Evolutionary conservation across 192 early-diverging fungal genomes (phyloP).

Genomic region (Thoreauomyces humboldtii): DNA sequence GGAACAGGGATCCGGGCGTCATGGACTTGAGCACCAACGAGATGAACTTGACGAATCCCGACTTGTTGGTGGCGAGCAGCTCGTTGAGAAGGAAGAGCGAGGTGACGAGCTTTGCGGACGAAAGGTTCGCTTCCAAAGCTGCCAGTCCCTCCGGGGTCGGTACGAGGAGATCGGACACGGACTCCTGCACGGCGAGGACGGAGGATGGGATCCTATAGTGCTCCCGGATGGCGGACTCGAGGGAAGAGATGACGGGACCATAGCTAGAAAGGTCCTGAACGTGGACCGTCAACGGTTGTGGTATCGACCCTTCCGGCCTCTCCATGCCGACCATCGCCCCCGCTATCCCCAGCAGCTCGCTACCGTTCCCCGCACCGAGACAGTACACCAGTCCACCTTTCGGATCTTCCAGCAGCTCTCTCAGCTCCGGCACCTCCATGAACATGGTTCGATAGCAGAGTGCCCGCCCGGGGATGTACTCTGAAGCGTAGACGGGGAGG

Average conservation of each 20-base stretch:
- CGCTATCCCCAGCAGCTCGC: conserved; percentile 77
- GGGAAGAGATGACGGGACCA: conserved; percentile 11
- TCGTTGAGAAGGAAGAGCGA: conserved; percentile 94
- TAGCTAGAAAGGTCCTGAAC: conserved; percentile 41
- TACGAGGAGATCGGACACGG: conserved; percentile 27
- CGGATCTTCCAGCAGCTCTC: conserved; percentile 43
- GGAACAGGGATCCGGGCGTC: conserved; percentile 61
- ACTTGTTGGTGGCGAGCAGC: conserved; percentile 74
- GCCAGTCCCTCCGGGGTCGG: not conserved
- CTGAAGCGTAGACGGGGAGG: conserved; percentile 79
- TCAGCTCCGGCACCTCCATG: conserved; percentile 43
- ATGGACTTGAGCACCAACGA: conserved; percentile 63
- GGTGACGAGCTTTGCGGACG: conserved; percentile 69
- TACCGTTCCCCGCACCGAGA: conserved; percentile 83
- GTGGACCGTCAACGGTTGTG: conserved; percentile 14
- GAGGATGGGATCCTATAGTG: not conserved
- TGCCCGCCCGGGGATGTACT: conserved; percentile 81
- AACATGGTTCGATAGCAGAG: conserved; percentile 83
- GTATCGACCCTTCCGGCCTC: not conserved
- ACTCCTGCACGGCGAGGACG: not conserved
- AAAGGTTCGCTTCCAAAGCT: conserved; percentile 26
- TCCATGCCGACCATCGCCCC: conserved; percentile 51
- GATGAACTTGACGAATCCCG: conserved; percentile 72
- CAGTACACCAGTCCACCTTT: conserved; percentile 51
- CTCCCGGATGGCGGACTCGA: conserved; percentile 15